These are phyloP conservation scores for Fusarium sp. DNA, from an alignment of 2,329 filamentous ascomycete species.

Conservation along the genomic window DNA sequence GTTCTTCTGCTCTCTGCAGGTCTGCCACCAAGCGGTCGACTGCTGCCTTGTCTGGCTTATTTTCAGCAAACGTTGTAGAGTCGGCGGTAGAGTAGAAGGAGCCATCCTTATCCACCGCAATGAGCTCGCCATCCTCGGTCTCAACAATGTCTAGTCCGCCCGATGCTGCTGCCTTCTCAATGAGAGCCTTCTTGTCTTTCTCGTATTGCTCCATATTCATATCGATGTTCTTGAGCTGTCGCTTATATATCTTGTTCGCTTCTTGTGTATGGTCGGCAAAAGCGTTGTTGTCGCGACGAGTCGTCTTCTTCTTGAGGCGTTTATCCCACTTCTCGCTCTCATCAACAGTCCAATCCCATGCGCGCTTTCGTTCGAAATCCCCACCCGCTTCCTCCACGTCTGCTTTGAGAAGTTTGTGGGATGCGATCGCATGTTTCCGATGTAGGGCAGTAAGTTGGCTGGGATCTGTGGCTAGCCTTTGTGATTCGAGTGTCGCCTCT, in stretches of 20 bases:
- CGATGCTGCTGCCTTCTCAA: slow-evolving; percentile 83
- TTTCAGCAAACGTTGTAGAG: slow-evolving; percentile 81
- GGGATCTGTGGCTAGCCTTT: slow-evolving; percentile 81
- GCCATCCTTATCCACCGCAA: slow-evolving; percentile 91
- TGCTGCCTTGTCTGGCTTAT: slow-evolving; percentile 86
- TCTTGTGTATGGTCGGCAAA: slow-evolving; percentile 92
- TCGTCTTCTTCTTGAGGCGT: slow-evolving; percentile 84
- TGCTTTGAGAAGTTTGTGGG: slow-evolving; percentile 92
- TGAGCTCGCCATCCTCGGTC: slow-evolving; percentile 92
- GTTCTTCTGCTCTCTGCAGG: slow-evolving; percentile 87
- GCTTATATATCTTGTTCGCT: slow-evolving; percentile 91
- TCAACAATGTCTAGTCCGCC: slow-evolving; percentile 94
- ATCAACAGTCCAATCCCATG: slow-evolving; percentile 98
- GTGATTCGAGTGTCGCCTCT: slow-evolving; percentile 84
- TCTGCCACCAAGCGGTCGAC: slow-evolving; percentile 89
- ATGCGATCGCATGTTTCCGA: slow-evolving; percentile 86
- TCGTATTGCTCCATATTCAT: slow-evolving; percentile 87
- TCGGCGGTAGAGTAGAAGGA: slow-evolving; percentile 91
- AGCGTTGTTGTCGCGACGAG: slow-evolving; percentile 82
- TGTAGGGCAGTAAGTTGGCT: slow-evolving; percentile 80
- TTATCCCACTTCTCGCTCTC: slow-evolving; percentile 95
- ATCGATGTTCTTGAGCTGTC: slow-evolving; percentile 80
- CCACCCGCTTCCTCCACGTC: slow-evolving; percentile 85
- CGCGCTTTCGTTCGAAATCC: slow-evolving; percentile 96
- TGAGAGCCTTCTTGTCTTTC: slow-evolving; percentile 82